Percentiles rank a stretch among this genome's conserved stretches.
Conservation (phyloP, 2,329 filamentous ascomycete species). For the Colletotrichum gigasporum region DNA sequence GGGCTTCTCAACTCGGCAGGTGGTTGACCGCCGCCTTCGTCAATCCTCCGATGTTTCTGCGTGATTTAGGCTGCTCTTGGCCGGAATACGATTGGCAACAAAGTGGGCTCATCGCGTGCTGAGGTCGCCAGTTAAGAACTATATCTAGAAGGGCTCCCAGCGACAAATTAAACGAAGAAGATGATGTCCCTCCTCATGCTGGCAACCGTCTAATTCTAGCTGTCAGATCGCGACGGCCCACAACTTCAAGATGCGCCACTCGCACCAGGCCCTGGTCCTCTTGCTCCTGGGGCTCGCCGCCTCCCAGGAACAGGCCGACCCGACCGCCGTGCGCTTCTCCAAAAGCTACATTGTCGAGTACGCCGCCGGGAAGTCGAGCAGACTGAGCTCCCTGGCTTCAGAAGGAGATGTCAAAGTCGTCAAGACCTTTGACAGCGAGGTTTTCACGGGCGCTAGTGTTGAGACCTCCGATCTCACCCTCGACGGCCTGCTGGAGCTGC, state of each 20-base stretch:
- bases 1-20: too few relatives aligned
- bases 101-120: too few relatives aligned
- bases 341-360: slow-evolving; percentile 30
- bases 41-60: too few relatives aligned
- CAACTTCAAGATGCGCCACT: background rate
- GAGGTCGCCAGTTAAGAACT: too few relatives aligned
- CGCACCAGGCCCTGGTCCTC: background rate
- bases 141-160: too few relatives aligned
- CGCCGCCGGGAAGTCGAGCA: background rate
- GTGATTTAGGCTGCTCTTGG: too few relatives aligned
- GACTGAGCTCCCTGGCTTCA: slow-evolving; percentile 1
- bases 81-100: too few relatives aligned
- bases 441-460: slow-evolving; percentile 47
- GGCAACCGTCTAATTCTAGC: too few relatives aligned
- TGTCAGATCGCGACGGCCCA: too few relatives aligned
- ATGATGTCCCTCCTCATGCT: too few relatives aligned
- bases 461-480: slow-evolving; percentile 42
- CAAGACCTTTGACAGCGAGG: slow-evolving; percentile 34
- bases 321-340: background rate
- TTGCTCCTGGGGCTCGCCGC: background rate
- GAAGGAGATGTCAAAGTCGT: slow-evolving; percentile 8
- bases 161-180: too few relatives aligned
- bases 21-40: too few relatives aligned
- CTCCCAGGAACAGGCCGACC: background rate
- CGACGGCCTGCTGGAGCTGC: slow-evolving; percentile 42